Conservation (phyloP, 208 protist genomes). For the Leptomonas pyrrhocoris region DNA sequence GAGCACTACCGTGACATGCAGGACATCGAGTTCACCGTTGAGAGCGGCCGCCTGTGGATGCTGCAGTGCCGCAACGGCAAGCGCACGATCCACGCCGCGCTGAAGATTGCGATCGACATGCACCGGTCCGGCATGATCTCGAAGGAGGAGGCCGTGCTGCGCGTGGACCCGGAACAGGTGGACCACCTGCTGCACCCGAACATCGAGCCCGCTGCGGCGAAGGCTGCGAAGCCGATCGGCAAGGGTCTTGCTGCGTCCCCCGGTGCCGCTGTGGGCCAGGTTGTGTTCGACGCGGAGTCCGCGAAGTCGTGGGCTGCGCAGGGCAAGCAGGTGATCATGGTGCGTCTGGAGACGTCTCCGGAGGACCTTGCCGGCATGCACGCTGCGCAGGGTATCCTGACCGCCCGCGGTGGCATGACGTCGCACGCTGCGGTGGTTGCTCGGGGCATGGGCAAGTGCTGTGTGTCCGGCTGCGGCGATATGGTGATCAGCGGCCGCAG, state of each 20-base stretch:
- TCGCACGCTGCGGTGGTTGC: constrained; percentile 96
- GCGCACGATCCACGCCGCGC: constrained; percentile 89
- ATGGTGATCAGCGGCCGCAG: constrained; percentile 70
- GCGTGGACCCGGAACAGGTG: constrained; percentile 83
- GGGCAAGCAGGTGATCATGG: constrained; percentile 90
- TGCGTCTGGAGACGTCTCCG: constrained; percentile 93
- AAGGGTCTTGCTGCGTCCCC: constrained; percentile 94
- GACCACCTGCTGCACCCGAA: constrained; percentile 91
- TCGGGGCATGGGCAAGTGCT: constrained; percentile 95
- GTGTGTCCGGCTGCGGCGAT: constrained; percentile 89
- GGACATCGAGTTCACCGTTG: constrained; percentile 97
- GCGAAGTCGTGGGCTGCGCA: constrained; percentile 59
- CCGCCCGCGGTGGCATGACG: constrained; percentile 94
- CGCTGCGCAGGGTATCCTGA: constrained; percentile 90
- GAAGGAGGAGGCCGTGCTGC: constrained; percentile 89
- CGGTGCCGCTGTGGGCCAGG: constrained; percentile 89
- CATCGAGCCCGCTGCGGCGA: constrained; percentile 69
- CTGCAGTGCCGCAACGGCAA: constrained; percentile 95
- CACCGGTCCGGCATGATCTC: constrained; percentile 90
- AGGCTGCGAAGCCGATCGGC: constrained; percentile 66
- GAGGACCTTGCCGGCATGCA: constrained; percentile 95
- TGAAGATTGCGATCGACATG: constrained; percentile 93
- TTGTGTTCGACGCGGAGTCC: constrained; percentile 89
- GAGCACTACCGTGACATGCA: constrained; percentile 95
- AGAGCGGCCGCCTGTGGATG: constrained; percentile 94